Evolutionary conservation across 2,329 filamentous ascomycete species (phyloP).

Genomic region (Coniochaeta sp.): DNA sequence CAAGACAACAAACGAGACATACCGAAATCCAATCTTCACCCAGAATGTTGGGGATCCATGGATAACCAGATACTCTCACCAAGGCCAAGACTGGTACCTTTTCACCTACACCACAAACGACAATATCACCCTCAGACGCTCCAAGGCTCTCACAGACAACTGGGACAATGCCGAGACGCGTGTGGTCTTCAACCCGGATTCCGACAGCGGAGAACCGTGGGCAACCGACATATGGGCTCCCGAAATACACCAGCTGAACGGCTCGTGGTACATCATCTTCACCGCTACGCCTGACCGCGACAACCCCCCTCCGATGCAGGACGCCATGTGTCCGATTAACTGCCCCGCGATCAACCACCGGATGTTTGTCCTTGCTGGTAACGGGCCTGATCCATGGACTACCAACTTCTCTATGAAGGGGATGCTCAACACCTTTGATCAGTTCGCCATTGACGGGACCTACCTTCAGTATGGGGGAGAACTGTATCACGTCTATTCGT

Average conservation of each 20-base stretch:
- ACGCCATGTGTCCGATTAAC: conserved; percentile 25
- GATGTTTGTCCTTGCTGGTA: conserved; percentile 25
- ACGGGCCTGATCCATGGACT: conserved; percentile 23
- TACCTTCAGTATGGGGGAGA: conserved; percentile 22
- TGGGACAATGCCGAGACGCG: conserved; percentile 30
- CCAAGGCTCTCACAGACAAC: conserved; percentile 27
- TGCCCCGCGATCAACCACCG: conserved; percentile 28
- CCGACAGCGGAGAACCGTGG: conserved; percentile 22
- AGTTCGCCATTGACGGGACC: conserved; percentile 28
- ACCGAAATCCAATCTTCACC: conserved; percentile 31
- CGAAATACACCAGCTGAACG: conserved; percentile 18
- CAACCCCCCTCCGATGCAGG: conserved; percentile 22
- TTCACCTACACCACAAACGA: conserved; percentile 30
- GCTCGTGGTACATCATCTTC: conserved; percentile 17
- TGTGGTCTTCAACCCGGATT: conserved; percentile 25
- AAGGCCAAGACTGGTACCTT: conserved; percentile 28
- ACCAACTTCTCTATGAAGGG: conserved; percentile 22
- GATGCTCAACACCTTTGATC: conserved; percentile 25
- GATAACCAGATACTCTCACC: conserved; percentile 25
- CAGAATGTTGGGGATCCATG: conserved; percentile 30
- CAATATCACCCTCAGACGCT: conserved; percentile 30
- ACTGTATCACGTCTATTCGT: conserved; percentile 27
- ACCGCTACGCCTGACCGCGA: conserved; percentile 25
- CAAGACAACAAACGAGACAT: conserved; percentile 25
- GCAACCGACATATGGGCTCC: conserved; percentile 27